Conservation (phyloP, 768 basidiomycete species). For the Xerocomus brunneocitrinus region DNA sequence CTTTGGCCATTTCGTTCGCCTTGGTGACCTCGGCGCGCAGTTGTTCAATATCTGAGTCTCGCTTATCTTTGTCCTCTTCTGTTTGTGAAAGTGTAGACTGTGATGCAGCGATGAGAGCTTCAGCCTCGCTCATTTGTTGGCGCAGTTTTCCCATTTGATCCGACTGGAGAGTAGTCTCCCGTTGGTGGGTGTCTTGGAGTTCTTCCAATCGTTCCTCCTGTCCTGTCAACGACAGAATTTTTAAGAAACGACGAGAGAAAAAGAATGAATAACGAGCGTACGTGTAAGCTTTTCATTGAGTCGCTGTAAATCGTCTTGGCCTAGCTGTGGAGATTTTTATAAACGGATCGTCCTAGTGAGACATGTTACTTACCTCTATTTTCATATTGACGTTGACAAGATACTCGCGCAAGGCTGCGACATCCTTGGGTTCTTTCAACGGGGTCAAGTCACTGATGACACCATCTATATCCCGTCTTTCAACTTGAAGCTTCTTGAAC, state of each 20-base stretch:
- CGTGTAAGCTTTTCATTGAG: constrained; percentile 69
- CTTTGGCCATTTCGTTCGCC: constrained; percentile 62
- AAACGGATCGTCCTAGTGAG: not conserved
- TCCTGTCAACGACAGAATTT: constrained; percentile 39
- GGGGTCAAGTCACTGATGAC: constrained; percentile 70
- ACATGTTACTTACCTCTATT: constrained; percentile 52
- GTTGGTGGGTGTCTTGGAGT: constrained; percentile 73
- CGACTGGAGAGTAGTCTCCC: constrained; percentile 76
- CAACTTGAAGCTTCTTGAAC: constrained; percentile 69
- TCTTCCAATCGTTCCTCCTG: constrained; percentile 85
- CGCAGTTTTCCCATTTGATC: constrained; percentile 69
- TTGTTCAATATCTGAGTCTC: constrained; percentile 50
- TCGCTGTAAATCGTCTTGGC: constrained; percentile 75
- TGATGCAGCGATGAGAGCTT: constrained; percentile 61
- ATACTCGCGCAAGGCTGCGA: constrained; percentile 67
- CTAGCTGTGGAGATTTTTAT: constrained; percentile 39
- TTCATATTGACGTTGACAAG: constrained; percentile 63
- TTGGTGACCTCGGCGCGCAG: constrained; percentile 63
- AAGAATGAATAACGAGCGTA: constrained; percentile 34
- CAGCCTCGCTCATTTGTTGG: constrained; percentile 63
- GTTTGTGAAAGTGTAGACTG: constrained; percentile 44
- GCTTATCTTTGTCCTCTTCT: constrained; percentile 47
- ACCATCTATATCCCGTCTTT: constrained; percentile 63
- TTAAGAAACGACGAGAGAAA: not conserved
- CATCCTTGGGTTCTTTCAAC: constrained; percentile 59